phyloP scores from a whole-genome alignment of 2,329 filamentous ascomycete species.

The Verticillium alfalfae region DNA sequence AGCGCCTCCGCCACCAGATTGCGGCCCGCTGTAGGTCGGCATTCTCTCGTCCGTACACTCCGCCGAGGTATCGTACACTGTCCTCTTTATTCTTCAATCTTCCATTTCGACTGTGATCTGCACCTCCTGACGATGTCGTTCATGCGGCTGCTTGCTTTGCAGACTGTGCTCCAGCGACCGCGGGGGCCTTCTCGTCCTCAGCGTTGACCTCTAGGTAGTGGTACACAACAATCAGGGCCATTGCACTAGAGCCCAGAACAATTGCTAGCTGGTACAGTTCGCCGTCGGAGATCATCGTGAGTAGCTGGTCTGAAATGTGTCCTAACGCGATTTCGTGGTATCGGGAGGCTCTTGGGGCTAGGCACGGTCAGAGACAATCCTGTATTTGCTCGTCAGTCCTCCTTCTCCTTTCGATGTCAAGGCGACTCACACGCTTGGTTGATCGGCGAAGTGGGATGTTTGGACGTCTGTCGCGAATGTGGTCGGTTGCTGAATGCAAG shows the following conservation, averaged over 20 bases:
- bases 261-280: constrained; percentile 89
- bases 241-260: constrained; percentile 82
- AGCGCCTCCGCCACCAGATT: no score
- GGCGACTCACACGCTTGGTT: background rate
- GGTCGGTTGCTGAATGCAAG: background rate
- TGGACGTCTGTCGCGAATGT: background rate
- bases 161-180: background rate
- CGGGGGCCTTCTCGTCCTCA: constrained; percentile 21
- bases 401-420: background rate
- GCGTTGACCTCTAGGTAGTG: constrained; percentile 96
- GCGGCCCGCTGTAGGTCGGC: no score
- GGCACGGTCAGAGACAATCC: background rate
- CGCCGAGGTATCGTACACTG: background rate
- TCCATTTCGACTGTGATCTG: background rate
- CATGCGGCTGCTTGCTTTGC: background rate
- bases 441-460: background rate
- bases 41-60: no score
- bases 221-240: constrained; percentile 91
- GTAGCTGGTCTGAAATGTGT: background rate
- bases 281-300: constrained; percentile 86
- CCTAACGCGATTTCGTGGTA: background rate
- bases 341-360: background rate
- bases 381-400: background rate
- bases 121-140: background rate
- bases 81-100: background rate